Evolutionary conservation across 768 basidiomycete species (phyloP).

Genomic region (Tephrocybe rancida): DNA sequence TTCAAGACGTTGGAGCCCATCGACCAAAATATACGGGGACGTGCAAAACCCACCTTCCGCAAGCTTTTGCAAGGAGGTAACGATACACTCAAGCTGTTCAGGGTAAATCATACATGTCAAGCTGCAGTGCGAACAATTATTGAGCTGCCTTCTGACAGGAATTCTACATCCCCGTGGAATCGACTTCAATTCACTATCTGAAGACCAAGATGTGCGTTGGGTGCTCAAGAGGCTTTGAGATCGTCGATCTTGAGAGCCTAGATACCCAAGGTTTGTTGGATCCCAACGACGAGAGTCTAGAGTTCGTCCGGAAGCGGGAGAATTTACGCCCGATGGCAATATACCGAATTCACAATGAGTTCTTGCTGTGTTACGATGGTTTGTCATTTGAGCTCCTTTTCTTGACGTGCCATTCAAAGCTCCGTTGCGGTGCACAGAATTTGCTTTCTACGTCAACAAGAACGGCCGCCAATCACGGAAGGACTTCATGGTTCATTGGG

Average conservation of each 20-base stretch:
- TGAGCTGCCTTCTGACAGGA: slow-evolving; percentile 55
- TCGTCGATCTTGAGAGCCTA: slow-evolving; percentile 94
- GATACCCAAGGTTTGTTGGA: slow-evolving; percentile 97
- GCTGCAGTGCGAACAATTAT: background rate
- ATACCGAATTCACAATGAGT: slow-evolving; percentile 95
- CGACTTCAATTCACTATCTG: slow-evolving; percentile 94
- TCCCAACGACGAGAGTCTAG: slow-evolving; percentile 86
- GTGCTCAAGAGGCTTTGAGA: slow-evolving; percentile 96
- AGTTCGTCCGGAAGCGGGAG: slow-evolving; percentile 91
- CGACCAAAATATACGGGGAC: slow-evolving; percentile 79
- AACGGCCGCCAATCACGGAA: slow-evolving; percentile 89
- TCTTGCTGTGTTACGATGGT: slow-evolving; percentile 98
- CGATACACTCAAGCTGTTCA: slow-evolving; percentile 90
- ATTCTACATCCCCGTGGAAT: slow-evolving; percentile 98
- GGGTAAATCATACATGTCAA: slow-evolving; percentile 48
- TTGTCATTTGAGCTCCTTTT: slow-evolving; percentile 26
- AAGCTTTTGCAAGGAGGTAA: slow-evolving; percentile 94
- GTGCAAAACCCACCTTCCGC: slow-evolving; percentile 89
- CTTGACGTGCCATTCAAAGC: background rate
- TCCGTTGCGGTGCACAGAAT: slow-evolving; percentile 56
- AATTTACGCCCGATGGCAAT: slow-evolving; percentile 94
- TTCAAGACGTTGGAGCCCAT: slow-evolving; percentile 98
- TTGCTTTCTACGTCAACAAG: slow-evolving; percentile 98
- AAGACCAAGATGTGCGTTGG: slow-evolving; percentile 98
- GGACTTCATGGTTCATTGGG: slow-evolving; percentile 97